phyloP scores from a whole-genome alignment of 768 basidiomycete species.

The Cyathus striatus region DNA sequence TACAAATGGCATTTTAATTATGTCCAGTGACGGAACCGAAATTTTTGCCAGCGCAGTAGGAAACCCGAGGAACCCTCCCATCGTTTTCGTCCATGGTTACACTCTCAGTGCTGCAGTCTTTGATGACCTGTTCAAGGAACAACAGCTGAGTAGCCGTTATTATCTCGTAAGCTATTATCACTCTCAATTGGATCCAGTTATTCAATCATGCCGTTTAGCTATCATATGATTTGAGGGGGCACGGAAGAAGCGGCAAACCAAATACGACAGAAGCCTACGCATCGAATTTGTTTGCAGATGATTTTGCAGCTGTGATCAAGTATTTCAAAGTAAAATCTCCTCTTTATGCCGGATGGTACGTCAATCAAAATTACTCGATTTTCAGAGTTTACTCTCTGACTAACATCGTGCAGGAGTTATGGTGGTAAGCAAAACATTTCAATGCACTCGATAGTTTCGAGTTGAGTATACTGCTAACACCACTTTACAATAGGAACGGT shows the following conservation, averaged over 20 bases:
- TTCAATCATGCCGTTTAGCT: constrained; percentile 19
- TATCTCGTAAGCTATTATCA: constrained; percentile 14
- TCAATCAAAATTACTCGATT: no score
- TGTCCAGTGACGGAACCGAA: constrained; percentile 28
- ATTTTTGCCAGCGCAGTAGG: constrained; percentile 36
- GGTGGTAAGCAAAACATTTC: constrained; percentile 13
- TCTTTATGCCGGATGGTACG: constrained; percentile 25
- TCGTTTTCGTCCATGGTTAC: constrained; percentile 40
- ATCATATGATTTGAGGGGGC: constrained; percentile 27
- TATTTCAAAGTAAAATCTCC: constrained; percentile 19
- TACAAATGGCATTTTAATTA: no score
- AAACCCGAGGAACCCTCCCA: constrained; percentile 24
- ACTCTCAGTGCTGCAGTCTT: constrained; percentile 26
- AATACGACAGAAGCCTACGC: constrained; percentile 16
- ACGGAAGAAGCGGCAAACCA: constrained; percentile 29
- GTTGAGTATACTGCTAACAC: background rate
- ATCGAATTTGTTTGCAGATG: constrained; percentile 23
- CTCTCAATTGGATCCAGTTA: no score
- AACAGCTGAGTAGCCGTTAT: constrained; percentile 13
- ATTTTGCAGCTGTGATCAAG: constrained; percentile 20
- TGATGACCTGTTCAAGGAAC: constrained; percentile 30
- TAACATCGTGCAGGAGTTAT: constrained; percentile 19
- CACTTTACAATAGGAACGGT: constrained; percentile 14
- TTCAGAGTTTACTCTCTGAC: no score
- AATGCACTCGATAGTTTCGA: no score